Evolutionary conservation across 352 stramenopile genomes (phyloP).

Genomic region (Pythium vanterpoolii): DNA sequence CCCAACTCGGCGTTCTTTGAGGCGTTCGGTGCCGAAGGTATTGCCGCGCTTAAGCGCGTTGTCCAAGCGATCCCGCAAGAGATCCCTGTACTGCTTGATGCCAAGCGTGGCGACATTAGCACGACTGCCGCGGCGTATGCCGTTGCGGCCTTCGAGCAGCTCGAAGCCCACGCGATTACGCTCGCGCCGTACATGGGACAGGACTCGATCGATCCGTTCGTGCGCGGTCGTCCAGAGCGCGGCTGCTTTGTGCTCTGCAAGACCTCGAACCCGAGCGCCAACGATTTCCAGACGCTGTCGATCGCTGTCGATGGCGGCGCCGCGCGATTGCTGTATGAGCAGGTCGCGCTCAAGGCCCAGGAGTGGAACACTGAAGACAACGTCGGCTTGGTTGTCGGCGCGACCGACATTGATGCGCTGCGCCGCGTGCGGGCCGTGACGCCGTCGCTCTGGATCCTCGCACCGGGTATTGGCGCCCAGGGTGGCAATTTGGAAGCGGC

Average conservation of each 20-base stretch:
- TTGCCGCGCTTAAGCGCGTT: constrained; percentile 89
- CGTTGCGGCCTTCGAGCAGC: constrained; percentile 89
- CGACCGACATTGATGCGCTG: constrained; percentile 94
- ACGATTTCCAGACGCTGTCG: constrained; percentile 93
- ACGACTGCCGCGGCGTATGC: constrained; percentile 97
- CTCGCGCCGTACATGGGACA: constrained; percentile 98
- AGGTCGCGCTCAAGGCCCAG: constrained; percentile 89
- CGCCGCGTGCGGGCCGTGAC: constrained; percentile 77
- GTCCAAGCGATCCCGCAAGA: constrained; percentile 84
- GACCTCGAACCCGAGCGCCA: constrained; percentile 97
- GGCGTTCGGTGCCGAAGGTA: constrained; percentile 82
- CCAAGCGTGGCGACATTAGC: constrained; percentile 98
- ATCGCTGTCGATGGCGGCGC: constrained; percentile 23
- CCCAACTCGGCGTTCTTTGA: constrained; percentile 99
- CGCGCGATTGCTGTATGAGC: constrained; percentile 73
- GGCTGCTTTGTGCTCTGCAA: constrained; percentile 99
- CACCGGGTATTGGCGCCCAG: constrained; percentile 95
- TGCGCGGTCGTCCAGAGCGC: constrained; percentile 78
- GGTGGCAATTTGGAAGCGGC: constrained; percentile 90
- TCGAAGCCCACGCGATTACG: constrained; percentile 95
- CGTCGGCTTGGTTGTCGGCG: constrained; percentile 97
- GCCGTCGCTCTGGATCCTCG: constrained; percentile 95
- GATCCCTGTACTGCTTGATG: constrained; percentile 97
- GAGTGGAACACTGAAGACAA: constrained; percentile 90
- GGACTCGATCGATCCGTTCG: constrained; percentile 97